Evolutionary conservation across 2,329 filamentous ascomycete species (phyloP).

Genomic region (Bisporella sp.): DNA sequence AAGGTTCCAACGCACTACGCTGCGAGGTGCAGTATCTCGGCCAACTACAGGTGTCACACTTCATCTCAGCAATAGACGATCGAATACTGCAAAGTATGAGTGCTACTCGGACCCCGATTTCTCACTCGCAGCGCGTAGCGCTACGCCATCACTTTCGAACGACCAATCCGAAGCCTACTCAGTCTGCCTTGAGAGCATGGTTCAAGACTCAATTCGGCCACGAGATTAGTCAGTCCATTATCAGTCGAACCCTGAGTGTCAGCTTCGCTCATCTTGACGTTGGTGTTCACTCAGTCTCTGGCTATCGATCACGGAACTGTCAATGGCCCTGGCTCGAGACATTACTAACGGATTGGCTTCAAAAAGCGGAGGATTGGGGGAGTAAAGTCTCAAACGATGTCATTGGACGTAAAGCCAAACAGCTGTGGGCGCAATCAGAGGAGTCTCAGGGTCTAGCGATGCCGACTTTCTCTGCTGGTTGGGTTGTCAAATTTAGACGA

Average conservation of each 20-base stretch:
- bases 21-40: neutral
- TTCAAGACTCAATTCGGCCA: constrained; percentile 10
- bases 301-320: constrained; percentile 6
- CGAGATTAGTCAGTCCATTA: constrained; percentile 11
- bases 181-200: constrained; percentile 8
- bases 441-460: constrained; percentile 4
- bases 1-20: neutral
- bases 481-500: constrained; percentile 9
- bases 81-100: constrained; percentile 5
- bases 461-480: constrained; percentile 12
- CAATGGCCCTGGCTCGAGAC: constrained; percentile 11
- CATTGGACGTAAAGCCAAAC: constrained; percentile 7
- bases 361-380: constrained; percentile 1
- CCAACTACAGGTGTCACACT: constrained; percentile 1
- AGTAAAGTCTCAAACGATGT: constrained; percentile 7
- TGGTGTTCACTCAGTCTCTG: constrained; percentile 2
- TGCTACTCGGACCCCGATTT: constrained; percentile 6
- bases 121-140: constrained; percentile 7
- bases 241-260: constrained; percentile 10
- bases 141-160: constrained; percentile 10
- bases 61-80: constrained; percentile 6
- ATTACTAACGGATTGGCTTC: constrained; percentile 8
- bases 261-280: constrained; percentile 11
- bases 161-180: constrained; percentile 8
- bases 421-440: constrained; percentile 9